These are phyloP conservation scores for Fusarium nygamai DNA, from an alignment of 2,329 filamentous ascomycete species.

Conservation along the genomic window DNA sequence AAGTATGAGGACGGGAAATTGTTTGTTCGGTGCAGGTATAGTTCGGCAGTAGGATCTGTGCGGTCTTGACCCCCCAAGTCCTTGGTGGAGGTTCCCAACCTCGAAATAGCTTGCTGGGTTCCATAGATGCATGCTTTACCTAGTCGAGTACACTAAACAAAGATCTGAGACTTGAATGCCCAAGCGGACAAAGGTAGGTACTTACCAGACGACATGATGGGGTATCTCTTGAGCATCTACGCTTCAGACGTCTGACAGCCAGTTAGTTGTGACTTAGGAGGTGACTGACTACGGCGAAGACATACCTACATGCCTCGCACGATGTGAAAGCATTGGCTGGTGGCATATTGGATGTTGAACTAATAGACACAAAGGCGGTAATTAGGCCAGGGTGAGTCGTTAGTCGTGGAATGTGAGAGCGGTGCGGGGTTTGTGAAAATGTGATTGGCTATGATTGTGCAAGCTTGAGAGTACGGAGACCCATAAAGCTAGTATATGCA, in stretches of 20 bases:
- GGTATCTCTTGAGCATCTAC: neutral
- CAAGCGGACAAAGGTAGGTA: fast-evolving
- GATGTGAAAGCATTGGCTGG: neutral
- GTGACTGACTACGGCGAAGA: neutral
- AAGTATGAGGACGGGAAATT: neutral
- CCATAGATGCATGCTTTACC: neutral
- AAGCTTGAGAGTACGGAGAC: neutral
- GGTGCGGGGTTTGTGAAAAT: neutral
- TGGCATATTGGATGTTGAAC: neutral
- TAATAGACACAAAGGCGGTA: neutral
- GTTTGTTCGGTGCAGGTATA: fast-evolving
- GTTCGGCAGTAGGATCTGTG: neutral
- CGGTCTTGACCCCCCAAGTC: fast-evolving
- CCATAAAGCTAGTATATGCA: neutral
- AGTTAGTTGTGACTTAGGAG: neutral
- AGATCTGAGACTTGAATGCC: fast-evolving
- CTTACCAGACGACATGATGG: neutral
- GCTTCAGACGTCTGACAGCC: neutral
- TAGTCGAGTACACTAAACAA: neutral
- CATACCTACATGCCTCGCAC: neutral
- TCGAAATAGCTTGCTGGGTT: neutral
- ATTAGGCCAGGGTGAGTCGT: neutral
- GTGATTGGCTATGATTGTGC: too few species aligned
- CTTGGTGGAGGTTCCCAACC: neutral
- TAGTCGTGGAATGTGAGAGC: neutral